These are phyloP conservation scores for Alopecurus myosuroides DNA, from an alignment of 176 grass and related monocot species.

Conservation along the genomic window DNA sequence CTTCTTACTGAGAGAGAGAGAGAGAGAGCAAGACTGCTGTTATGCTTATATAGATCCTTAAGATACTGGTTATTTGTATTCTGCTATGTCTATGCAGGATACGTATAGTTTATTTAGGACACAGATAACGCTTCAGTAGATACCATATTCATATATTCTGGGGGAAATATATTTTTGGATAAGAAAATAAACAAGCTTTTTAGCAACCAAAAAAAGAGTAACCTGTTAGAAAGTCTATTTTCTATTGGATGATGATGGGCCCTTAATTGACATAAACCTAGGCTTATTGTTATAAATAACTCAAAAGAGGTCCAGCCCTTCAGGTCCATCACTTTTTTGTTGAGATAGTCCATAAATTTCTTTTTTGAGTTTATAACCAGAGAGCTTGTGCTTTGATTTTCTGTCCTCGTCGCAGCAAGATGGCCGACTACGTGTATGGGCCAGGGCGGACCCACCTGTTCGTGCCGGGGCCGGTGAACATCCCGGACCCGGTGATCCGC, in stretches of 20 bases:
- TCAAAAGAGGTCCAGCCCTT: not conserved
- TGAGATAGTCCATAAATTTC: too few species aligned
- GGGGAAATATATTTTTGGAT: not conserved
- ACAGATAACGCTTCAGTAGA: not conserved
- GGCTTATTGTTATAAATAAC: not conserved
- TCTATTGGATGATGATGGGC: not conserved
- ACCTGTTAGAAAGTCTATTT: not conserved
- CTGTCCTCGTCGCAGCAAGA: conserved; percentile 10
- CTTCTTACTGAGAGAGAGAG: not conserved
- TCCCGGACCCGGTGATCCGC: conserved; percentile 79
- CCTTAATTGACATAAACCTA: not conserved
- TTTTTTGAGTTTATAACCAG: not conserved
- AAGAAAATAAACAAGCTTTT: not conserved
- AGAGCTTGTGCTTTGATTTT: not conserved
- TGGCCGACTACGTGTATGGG: conserved; percentile 83
- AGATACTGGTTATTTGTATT: not conserved
- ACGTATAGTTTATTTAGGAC: not conserved
- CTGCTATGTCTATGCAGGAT: not conserved
- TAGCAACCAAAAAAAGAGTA: not conserved
- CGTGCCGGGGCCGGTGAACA: conserved; percentile 92
- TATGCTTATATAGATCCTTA: not conserved
- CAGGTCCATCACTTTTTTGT: not conserved
- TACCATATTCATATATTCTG: not conserved
- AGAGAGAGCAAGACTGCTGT: not conserved
- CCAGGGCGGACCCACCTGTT: conserved; percentile 90